Base-by-base conservation (phyloP, 2,329 filamentous ascomycete genomes). In the Ophiognomonia clavigignenti-juglandacearum region DNA sequence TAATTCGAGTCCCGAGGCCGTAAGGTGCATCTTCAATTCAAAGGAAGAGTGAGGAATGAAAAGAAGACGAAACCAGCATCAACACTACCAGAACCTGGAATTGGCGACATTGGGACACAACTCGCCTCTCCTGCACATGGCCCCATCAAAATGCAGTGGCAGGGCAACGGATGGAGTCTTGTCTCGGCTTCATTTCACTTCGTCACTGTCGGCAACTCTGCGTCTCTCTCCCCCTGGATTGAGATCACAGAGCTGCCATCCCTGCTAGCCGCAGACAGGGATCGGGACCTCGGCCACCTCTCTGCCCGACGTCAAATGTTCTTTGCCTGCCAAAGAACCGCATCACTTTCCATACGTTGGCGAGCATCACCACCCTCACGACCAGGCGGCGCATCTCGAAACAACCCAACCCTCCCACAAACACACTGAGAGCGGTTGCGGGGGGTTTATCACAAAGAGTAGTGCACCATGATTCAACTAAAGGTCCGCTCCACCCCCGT, bases 381-480 rank as follows among this genome's bases (percentile, higher is more conserved):
- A n/a, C n/a, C n/a, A n/a, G n/a, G n/a, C n/a, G n/a, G n/a, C n/a
- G n/a, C n/a, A n/a, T n/a, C n/a, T n/a, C n/a, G 31, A 22, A 22
- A 19, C 6, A 26, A 16, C 32, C 13, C 38, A 14, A 18, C 34
- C 43, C n/a, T 23, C 22, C 36, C 39, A 39, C 23, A 19, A 19
- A 36, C 39, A 34, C 24, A 7, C 20, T 16, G 47, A 52, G 43
- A 48, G 29, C 47, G 42, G 43, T 41, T 52, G 46, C 50, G 46
- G 51, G 52, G 45, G 6, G 24, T 10, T 26, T 10, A 26, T 48
- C 48, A 52, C 44, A 37, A 45, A 40, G 47, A 51, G 47, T 54
- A 64, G 63, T 64, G n/a, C 78, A 85, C 70, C 58, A 97, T 96
- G 88, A 95, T 95, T 71, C 89, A 93, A 80, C 71, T 93, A 77